Evolutionary conservation across 2,329 filamentous ascomycete species (phyloP).

Genomic region (Diaporthe aspalathi): DNA sequence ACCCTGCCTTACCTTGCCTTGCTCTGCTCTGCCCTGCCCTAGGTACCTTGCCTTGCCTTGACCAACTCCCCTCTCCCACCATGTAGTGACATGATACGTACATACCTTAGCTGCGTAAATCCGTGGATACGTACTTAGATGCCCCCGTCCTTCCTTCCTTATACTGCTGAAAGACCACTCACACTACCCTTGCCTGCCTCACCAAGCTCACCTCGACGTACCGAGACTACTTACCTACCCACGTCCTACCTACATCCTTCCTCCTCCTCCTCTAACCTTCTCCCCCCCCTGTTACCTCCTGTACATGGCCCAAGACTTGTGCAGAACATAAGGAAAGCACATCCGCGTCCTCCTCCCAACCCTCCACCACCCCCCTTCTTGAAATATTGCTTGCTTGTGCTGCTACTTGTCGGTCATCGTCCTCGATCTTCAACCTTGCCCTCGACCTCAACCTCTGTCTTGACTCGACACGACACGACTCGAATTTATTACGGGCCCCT

Average conservation of each 20-base stretch:
- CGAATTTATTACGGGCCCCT: neutral
- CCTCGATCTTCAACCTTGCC: neutral
- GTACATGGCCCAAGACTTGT: slow-evolving; percentile 8
- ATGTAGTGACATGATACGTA: slow-evolving; percentile 1
- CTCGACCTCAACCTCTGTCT: neutral
- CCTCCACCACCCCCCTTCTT: slow-evolving; percentile 13
- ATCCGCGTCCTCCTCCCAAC: slow-evolving; percentile 6
- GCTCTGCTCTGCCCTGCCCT: no score
- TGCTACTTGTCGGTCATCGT: slow-evolving; percentile 17
- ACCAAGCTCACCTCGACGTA: no score
- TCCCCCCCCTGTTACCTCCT: neutral
- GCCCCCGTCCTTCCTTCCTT: neutral
- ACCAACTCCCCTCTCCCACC: neutral
- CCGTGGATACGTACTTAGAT: neutral
- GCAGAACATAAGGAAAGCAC: slow-evolving; percentile 28
- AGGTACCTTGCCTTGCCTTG: no score
- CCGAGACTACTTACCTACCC: neutral
- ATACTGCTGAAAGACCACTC: no score
- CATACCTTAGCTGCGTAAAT: slow-evolving; percentile 13
- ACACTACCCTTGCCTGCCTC: no score
- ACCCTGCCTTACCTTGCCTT: no score
- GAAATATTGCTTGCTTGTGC: slow-evolving; percentile 20
- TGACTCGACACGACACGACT: neutral
- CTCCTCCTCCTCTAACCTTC: neutral
- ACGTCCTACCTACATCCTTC: neutral